Evolutionary conservation across 1,139 yeast genomes (phyloP).

Genomic region (Suhomyces maxii): DNA sequence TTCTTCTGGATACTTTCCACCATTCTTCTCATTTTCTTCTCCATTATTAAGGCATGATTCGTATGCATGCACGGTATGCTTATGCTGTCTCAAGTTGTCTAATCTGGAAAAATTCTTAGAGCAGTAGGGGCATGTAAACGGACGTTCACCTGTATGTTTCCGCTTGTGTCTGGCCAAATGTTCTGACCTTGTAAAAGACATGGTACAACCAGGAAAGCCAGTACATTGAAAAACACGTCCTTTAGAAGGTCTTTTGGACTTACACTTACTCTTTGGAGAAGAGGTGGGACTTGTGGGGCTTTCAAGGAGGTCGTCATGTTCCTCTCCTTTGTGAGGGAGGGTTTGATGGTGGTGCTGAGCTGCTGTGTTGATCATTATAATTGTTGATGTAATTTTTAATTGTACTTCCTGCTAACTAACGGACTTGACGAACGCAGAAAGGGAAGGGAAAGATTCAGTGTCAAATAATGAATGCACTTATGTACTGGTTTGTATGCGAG

Average conservation of each 20-base stretch:
- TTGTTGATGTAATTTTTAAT: too few relatives aligned
- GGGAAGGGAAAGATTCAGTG: too few relatives aligned
- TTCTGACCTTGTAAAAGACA: slow-evolving; percentile 87
- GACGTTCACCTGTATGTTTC: slow-evolving; percentile 94
- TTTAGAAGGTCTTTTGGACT: slow-evolving; percentile 43
- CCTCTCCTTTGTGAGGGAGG: not conserved
- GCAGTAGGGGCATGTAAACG: slow-evolving; percentile 85
- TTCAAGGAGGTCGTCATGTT: slow-evolving; percentile 2
- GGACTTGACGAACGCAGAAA: too few relatives aligned
- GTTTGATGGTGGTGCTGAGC: slow-evolving; percentile 6
- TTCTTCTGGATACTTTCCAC: slow-evolving; percentile 1
- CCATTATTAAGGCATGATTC: slow-evolving; percentile 35
- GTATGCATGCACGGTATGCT: slow-evolving; percentile 88
- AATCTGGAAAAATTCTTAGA: slow-evolving; percentile 76
- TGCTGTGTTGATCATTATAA: slow-evolving; percentile 7
- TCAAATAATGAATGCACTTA: too few relatives aligned
- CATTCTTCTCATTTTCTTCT: slow-evolving; percentile 4
- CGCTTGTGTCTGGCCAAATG: slow-evolving; percentile 91
- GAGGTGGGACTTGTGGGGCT: slow-evolving; percentile 5
- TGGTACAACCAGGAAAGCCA: slow-evolving; percentile 83
- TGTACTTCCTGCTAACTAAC: too few relatives aligned
- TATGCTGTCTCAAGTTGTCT: slow-evolving; percentile 89
- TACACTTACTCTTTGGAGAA: slow-evolving; percentile 6
- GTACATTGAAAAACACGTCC: slow-evolving; percentile 79
- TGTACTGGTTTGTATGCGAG: too few relatives aligned